A percentile compares a stretch with the other conserved stretches of the same genome.
These are phyloP conservation scores for Coemansia brasiliensis DNA, from an alignment of 192 early-diverging fungal genomes.

Conservation along the genomic window DNA sequence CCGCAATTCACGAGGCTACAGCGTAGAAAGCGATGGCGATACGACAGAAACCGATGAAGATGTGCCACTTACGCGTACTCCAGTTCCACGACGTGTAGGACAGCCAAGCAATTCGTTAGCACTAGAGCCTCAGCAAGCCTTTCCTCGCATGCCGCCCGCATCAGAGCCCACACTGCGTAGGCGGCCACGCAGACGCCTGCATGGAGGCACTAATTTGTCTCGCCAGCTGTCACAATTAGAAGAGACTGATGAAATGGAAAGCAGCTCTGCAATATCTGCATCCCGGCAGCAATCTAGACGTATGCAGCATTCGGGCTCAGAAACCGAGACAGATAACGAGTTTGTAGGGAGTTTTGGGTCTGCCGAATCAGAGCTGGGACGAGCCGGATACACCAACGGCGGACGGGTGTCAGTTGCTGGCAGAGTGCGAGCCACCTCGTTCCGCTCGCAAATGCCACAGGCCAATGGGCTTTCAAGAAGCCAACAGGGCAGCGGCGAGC, in stretches of 20 bases:
- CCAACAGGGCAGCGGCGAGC: background rate
- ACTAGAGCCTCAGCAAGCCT: background rate
- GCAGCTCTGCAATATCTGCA: slow-evolving; percentile 12
- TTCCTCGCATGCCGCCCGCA: slow-evolving; percentile 12
- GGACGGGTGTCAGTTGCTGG: too few species aligned
- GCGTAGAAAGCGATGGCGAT: slow-evolving; percentile 20
- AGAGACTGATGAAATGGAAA: slow-evolving; percentile 25
- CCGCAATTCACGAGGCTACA: background rate
- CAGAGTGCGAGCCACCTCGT: too few species aligned
- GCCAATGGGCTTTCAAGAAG: background rate
- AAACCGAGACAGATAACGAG: slow-evolving; percentile 32
- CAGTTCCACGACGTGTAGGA: slow-evolving; percentile 6
- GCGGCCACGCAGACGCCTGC: slow-evolving; percentile 18
- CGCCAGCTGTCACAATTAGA: slow-evolving; percentile 40
- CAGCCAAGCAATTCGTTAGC: background rate
- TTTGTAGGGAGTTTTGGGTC: too few species aligned
- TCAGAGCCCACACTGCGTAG: slow-evolving; percentile 34
- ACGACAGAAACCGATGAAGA: slow-evolving; percentile 40
- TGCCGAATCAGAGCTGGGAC: too few species aligned
- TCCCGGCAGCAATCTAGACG: slow-evolving; percentile 18
- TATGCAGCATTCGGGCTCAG: slow-evolving; percentile 9
- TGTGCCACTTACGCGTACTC: slow-evolving; percentile 2
- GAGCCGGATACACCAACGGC: too few species aligned
- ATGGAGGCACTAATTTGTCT: slow-evolving; percentile 21
- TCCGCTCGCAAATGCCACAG: too few species aligned